Evolutionary conservation across 2,329 filamentous ascomycete genomes (phyloP).

Genomic region (Trichoderma guizhouense): DNA sequence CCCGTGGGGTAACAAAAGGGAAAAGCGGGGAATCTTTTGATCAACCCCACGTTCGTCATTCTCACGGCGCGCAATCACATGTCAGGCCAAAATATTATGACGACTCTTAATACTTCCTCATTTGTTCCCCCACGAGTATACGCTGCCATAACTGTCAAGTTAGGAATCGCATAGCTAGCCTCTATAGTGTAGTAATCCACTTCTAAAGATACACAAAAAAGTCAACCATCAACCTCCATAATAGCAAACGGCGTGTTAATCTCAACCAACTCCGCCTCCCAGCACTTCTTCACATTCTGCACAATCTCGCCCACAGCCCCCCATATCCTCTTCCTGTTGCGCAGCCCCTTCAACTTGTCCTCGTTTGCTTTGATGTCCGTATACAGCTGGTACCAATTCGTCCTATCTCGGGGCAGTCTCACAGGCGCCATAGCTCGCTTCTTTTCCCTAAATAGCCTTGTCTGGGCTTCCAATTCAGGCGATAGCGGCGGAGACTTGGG

Average conservation of each 20-base stretch:
- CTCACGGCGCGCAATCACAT: neutral
- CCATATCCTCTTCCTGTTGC: constrained; percentile 21
- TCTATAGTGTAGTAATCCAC: neutral
- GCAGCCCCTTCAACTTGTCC: constrained; percentile 8
- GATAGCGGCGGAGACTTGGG: constrained; percentile 11
- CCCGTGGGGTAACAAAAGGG: neutral
- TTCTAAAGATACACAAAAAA: neutral
- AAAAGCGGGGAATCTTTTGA: neutral
- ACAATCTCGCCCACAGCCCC: neutral
- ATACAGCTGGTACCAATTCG: constrained; percentile 22
- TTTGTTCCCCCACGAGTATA: neutral
- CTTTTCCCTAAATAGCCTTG: neutral
- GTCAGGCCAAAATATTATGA: neutral
- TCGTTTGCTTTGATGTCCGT: neutral
- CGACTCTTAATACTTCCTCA: neutral
- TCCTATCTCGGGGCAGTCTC: constrained; percentile 1
- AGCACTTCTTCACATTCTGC: neutral
- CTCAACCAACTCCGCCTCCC: neutral
- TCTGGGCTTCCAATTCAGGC: neutral
- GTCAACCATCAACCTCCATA: neutral
- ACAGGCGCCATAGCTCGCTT: constrained; percentile 5
- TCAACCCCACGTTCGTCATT: neutral
- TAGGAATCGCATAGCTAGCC: neutral
- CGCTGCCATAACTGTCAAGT: neutral
- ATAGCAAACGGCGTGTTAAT: neutral